phyloP scores from a whole-genome alignment of 2,329 filamentous ascomycete genomes.

The Colletotrichum shisoi region DNA sequence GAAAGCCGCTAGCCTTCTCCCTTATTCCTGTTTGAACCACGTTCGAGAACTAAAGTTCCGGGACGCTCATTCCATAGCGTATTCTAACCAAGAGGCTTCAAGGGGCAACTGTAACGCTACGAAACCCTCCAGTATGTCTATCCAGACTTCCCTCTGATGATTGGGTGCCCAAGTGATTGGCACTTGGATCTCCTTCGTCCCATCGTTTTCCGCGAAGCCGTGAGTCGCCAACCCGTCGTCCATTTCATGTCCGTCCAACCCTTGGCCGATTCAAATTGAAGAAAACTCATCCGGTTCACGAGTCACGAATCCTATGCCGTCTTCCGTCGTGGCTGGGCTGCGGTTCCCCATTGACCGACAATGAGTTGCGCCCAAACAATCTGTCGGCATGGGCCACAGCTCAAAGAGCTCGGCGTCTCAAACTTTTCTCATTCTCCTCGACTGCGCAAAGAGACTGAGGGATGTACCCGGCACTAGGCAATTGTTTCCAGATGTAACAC shows the following conservation, averaged over 20 bases:
- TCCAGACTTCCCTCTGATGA: background rate
- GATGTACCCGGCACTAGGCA: background rate
- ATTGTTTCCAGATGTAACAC: background rate
- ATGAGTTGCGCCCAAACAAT: background rate
- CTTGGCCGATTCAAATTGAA: constrained; percentile 8
- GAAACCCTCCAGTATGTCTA: background rate
- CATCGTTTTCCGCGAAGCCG: background rate
- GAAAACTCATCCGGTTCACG: background rate
- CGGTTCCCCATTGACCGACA: background rate
- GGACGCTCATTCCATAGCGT: constrained; percentile 29
- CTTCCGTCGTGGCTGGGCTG: background rate
- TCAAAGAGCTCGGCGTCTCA: background rate
- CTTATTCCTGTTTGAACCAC: constrained; percentile 11
- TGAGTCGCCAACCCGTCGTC: background rate
- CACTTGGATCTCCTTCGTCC: constrained; percentile 5
- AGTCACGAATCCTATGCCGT: background rate
- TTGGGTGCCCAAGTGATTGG: background rate
- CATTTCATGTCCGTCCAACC: background rate
- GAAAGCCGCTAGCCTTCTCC: background rate
- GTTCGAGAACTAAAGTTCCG: constrained; percentile 21
- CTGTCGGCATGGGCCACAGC: too few relatives aligned
- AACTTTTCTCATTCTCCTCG: background rate
- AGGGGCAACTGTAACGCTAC: constrained; percentile 1
- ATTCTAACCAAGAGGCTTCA: background rate
- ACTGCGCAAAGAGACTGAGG: background rate